These are phyloP conservation scores for Zasmidium citrigriseum DNA, from an alignment of 2,329 filamentous ascomycete species.

Conservation along the genomic window DNA sequence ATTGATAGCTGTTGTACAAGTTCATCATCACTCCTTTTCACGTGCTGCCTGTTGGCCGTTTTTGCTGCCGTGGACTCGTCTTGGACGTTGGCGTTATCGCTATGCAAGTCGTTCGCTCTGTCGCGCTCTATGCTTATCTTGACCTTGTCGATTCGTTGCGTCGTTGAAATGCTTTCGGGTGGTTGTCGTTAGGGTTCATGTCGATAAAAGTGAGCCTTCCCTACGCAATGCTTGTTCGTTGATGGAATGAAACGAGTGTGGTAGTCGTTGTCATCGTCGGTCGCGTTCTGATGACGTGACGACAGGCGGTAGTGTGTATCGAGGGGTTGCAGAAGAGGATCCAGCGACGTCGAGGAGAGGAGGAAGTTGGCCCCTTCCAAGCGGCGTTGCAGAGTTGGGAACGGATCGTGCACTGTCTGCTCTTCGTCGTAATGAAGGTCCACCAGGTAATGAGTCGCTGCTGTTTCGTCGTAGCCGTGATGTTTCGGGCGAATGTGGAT, in stretches of 20 bases:
- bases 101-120: background rate
- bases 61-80: background rate
- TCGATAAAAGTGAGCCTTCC: background rate
- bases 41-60: background rate
- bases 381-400: constrained; percentile 15
- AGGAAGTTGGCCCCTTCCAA: constrained; percentile 27
- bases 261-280: constrained; percentile 15
- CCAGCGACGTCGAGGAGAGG: constrained; percentile 30
- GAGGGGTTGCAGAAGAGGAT: constrained; percentile 14
- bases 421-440: constrained; percentile 25
- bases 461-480: constrained; percentile 29
- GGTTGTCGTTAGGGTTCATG: constrained; percentile 5
- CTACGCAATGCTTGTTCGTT: constrained; percentile 16
- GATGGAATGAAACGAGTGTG: background rate
- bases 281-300: constrained; percentile 29
- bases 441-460: constrained; percentile 26
- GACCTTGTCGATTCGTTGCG: constrained; percentile 5
- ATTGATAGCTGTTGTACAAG: background rate
- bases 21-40: background rate
- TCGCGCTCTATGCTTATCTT: constrained; percentile 14
- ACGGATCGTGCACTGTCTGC: constrained; percentile 36
- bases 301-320: constrained; percentile 34
- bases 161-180: background rate
- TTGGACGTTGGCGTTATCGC: background rate
- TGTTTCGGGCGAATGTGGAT: constrained; percentile 31